These are phyloP conservation scores for Rossbeevera mucosa DNA, from an alignment of 768 basidiomycete species.

Conservation along the genomic window DNA sequence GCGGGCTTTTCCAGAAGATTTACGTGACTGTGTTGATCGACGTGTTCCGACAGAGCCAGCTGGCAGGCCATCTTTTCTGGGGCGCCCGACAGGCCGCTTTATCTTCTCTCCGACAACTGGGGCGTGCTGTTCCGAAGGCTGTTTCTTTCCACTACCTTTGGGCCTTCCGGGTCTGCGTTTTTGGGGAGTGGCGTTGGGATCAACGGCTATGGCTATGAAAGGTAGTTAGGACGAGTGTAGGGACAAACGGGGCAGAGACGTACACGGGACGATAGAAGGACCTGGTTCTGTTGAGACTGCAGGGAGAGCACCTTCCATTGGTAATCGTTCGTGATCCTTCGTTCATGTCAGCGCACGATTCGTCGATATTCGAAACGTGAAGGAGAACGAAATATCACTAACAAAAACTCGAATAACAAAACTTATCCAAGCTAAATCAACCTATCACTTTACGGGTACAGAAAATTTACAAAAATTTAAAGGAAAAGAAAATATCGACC, in stretches of 20 bases:
- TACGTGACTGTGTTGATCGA: constrained; percentile 39
- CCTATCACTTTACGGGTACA: constrained; percentile 19
- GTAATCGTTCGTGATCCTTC: constrained; percentile 12
- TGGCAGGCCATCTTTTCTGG: constrained; percentile 77
- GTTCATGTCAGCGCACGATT: constrained; percentile 23
- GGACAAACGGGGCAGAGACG: not conserved
- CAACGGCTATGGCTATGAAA: constrained; percentile 20
- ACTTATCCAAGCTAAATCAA: constrained; percentile 33
- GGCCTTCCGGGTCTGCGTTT: constrained; percentile 76
- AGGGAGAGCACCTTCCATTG: constrained; percentile 26
- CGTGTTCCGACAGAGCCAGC: constrained; percentile 60
- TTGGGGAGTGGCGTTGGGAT: constrained; percentile 31
- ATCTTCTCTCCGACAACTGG: constrained; percentile 45
- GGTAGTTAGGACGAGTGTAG: constrained; percentile 5
- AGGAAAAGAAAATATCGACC: not conserved
- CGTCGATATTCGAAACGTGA: constrained; percentile 19
- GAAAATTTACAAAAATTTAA: constrained; percentile 18
- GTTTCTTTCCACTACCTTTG: constrained; percentile 77
- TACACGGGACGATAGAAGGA: constrained; percentile 27
- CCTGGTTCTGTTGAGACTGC: constrained; percentile 26
- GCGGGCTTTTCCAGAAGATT: constrained; percentile 31
- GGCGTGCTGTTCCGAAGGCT: constrained; percentile 34
- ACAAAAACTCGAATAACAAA: constrained; percentile 31
- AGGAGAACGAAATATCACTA: constrained; percentile 25
- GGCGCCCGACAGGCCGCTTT: constrained; percentile 77